Percentiles rank a stretch among this genome's conserved stretches.
Evolutionary conservation across 148 eudicot species (phyloP).

Genomic region (Suaeda aralocaspica): DNA sequence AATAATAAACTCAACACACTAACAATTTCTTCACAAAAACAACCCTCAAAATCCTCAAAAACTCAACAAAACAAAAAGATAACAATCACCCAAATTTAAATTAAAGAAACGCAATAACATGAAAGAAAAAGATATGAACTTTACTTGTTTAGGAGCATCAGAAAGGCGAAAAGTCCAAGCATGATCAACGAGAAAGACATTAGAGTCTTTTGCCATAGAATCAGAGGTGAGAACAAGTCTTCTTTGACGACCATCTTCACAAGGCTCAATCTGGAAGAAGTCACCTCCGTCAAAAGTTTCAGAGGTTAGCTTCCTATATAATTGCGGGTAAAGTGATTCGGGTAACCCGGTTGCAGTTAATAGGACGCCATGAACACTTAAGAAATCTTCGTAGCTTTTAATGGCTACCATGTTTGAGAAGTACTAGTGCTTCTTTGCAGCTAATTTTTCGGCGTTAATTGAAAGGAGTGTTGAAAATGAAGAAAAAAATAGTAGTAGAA

Average conservation of each 20-base stretch:
- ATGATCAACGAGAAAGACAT: slow-evolving; percentile 76
- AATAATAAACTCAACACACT: background rate
- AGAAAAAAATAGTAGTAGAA: background rate
- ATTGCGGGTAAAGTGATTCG: slow-evolving; percentile 42
- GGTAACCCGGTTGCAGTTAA: slow-evolving; percentile 73
- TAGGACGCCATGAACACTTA: slow-evolving; percentile 58
- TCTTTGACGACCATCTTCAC: slow-evolving; percentile 64
- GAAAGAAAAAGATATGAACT: background rate
- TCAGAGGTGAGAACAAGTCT: slow-evolving; percentile 51
- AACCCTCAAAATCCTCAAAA: background rate
- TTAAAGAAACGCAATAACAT: background rate
- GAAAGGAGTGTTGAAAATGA: background rate
- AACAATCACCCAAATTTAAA: background rate
- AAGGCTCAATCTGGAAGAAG: slow-evolving; percentile 68
- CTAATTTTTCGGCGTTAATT: background rate
- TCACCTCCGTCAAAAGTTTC: slow-evolving; percentile 86
- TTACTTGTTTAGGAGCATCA: slow-evolving; percentile 83
- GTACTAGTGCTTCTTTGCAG: background rate
- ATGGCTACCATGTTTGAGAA: slow-evolving; percentile 37
- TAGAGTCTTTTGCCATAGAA: slow-evolving; percentile 44
- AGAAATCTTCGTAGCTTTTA: slow-evolving; percentile 54
- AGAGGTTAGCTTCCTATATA: slow-evolving; percentile 61
- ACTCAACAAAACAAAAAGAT: background rate
- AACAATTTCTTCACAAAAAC: background rate
- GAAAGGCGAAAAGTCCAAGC: slow-evolving; percentile 93